These are phyloP conservation scores for Sporothrix schenckii DNA, from an alignment of 2,329 filamentous ascomycete genomes.

Conservation along the genomic window DNA sequence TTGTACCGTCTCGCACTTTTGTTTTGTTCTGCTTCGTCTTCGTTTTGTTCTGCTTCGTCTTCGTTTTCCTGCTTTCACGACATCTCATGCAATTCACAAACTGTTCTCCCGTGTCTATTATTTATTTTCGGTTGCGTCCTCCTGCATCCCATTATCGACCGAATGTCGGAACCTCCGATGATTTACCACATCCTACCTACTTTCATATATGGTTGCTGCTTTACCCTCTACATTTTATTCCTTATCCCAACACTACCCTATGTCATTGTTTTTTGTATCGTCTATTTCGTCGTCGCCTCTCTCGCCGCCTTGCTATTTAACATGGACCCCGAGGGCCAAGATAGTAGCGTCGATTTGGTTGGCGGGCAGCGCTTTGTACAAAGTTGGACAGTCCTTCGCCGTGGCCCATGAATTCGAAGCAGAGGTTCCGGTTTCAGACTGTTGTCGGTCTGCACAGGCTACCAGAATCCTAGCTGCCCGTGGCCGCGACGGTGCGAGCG, in stretches of 20 bases:
- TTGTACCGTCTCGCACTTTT: background rate
- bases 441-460: too few species aligned
- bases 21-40: background rate
- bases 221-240: background rate
- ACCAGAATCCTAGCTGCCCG: too few species aligned
- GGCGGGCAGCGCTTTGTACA: too few species aligned
- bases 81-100: background rate
- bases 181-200: background rate
- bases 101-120: background rate
- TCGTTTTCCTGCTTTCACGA: background rate
- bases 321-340: background rate
- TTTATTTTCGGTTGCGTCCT: background rate
- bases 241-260: background rate
- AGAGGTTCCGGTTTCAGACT: too few species aligned
- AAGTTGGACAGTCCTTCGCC: too few species aligned
- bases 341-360: background rate
- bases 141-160: background rate
- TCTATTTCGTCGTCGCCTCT: background rate
- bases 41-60: too few species aligned
- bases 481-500: too few species aligned
- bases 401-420: too few species aligned
- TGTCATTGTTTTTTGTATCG: constrained; percentile 4
- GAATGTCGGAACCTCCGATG: background rate
- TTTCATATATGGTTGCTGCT: background rate
- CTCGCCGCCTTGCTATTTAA: background rate